Base-by-base conservation (phyloP, 2,329 filamentous ascomycete species). In the Sporothrix sp. region DNA sequence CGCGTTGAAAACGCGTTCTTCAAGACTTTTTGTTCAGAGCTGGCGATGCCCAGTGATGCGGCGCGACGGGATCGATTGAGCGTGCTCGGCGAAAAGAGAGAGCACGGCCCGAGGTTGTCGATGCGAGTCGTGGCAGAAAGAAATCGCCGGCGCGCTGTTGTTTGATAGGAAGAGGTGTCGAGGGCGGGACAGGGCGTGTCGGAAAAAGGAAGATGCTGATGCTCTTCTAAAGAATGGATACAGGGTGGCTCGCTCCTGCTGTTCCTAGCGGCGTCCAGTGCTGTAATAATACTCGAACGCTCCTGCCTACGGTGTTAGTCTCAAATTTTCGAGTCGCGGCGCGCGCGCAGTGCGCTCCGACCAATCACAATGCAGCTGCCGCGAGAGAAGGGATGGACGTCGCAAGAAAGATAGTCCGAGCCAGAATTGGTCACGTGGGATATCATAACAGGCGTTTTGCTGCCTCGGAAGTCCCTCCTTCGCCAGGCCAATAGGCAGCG, bases 1-100 rank as follows among this genome's bases (percentile, higher is more conserved):
- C 54, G 54, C 54, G 54, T 56, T 39, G 30, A 28, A 42, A 54
- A 52, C 52, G 50, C 54, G 54, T 42, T 51, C 20, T 43, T 35
- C 36, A 37, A 46, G 39, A 27, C 28, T 32, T 42, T 18, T 14
- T 27, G 46, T 21, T 44, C n/a, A n/a, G n/a, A n/a, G n/a, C n/a
- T 39, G 14, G 28, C 21, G 36, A 44, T 35, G 42, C 16, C 45
- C 16, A 10, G 20, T 16, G 6, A 39, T 21, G 39, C 37, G 27
- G 14, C 25, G 51, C 38, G 44, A 42, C 30, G 25, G 16, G 35
- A 38, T 25, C 43, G 51, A 46, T 53, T 47, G 28, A 33, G 35
- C 51, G 48, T 16, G 18, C 13, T 14, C 27, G 23, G 32, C 38
- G 36, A 25, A 40, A 18, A 7, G 18, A 23, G 21, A 8, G 11